These are phyloP conservation scores for Pogostemon cablin DNA, from an alignment of 257 asterid genomes.

Conservation along the genomic window DNA sequence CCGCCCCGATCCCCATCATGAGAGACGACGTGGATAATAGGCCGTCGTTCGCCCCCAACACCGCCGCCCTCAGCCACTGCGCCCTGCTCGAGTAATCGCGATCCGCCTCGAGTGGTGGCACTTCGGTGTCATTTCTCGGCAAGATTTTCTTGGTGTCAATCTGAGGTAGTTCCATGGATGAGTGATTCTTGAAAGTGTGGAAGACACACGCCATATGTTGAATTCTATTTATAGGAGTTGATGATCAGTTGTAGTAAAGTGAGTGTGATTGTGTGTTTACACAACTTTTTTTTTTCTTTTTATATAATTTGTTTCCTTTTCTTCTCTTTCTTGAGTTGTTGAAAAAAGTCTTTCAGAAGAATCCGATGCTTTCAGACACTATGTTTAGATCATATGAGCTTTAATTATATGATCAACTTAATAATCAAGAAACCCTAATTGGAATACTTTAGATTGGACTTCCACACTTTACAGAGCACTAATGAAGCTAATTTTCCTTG, in stretches of 20 bases:
- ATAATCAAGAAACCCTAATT: background rate
- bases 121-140: constrained; percentile 43
- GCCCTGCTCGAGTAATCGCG: constrained; percentile 59
- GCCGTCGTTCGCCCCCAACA: constrained; percentile 76
- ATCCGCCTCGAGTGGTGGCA: constrained; percentile 31
- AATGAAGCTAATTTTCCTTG: background rate
- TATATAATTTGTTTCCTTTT: no score
- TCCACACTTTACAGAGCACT: background rate
- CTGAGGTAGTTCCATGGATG: constrained; percentile 35
- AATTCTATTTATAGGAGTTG: background rate
- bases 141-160: constrained; percentile 11
- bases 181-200: background rate
- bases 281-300: constrained; percentile 22
- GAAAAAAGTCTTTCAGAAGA: no score
- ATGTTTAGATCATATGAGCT: constrained; percentile 9
- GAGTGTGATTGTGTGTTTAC: constrained; percentile 47
- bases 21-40: constrained; percentile 65
- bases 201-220: background rate
- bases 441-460: background rate
- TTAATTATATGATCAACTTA: background rate
- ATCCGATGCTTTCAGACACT: no score
- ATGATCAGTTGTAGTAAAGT: background rate
- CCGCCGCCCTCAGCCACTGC: constrained; percentile 80
- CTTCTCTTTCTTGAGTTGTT: no score
- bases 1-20: constrained; percentile 77